A percentile compares a stretch with the other conserved stretches of the same genome.
Conservation (phyloP, 192 early-diverging fungal species). For the Podila horticola region DNA sequence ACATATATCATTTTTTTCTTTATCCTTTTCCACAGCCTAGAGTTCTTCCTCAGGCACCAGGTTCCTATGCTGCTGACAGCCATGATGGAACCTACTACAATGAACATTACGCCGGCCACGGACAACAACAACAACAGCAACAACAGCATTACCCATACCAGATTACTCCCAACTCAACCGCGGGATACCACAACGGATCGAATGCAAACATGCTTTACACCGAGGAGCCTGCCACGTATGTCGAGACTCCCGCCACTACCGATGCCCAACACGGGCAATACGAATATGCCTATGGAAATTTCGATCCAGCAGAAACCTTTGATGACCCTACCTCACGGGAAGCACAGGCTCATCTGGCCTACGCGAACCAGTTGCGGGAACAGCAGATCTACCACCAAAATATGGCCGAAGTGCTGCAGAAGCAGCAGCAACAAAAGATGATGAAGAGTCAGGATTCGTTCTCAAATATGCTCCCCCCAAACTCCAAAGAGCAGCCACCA, state of each 20-base stretch:
- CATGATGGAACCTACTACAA: slow-evolving; percentile 30
- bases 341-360: slow-evolving; percentile 40
- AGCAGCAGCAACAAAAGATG: slow-evolving; percentile 25
- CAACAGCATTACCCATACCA: slow-evolving; percentile 26
- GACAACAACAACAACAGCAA: slow-evolving; percentile 3
- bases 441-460: neutral
- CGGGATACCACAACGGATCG: neutral
- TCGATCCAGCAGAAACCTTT: slow-evolving; percentile 29
- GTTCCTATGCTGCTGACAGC: neutral
- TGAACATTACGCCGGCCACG: slow-evolving; percentile 13
- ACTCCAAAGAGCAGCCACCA: neutral
- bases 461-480: no score
- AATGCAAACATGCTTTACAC: slow-evolving; percentile 6
- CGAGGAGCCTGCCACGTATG: slow-evolving; percentile 15
- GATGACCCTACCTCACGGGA: slow-evolving; percentile 42
- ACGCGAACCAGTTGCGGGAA: slow-evolving; percentile 40
- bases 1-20: neutral
- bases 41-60: slow-evolving; percentile 3
- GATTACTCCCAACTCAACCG: neutral
- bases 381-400: slow-evolving; percentile 48
- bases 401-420: slow-evolving; percentile 40
- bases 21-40: neutral
- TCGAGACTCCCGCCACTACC: slow-evolving; percentile 3
- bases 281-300: slow-evolving; percentile 18
- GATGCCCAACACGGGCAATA: neutral